A percentile compares a stretch with the other conserved stretches of the same genome.
These are phyloP conservation scores for Exophiala xenobiotica DNA, from an alignment of 2,329 filamentous ascomycete species.

Conservation along the genomic window DNA sequence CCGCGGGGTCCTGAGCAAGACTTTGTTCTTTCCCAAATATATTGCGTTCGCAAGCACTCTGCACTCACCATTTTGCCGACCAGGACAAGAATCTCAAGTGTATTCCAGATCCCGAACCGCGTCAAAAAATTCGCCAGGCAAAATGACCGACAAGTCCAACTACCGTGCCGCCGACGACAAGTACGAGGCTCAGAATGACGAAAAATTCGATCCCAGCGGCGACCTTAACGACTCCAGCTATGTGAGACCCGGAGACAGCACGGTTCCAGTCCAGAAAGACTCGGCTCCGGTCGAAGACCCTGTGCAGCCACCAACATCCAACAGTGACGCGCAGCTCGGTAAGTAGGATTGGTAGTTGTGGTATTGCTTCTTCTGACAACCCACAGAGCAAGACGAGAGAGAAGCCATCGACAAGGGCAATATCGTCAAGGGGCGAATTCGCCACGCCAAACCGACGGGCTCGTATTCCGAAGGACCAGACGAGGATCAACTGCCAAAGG, in stretches of 20 bases:
- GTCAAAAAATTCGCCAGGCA: too few species aligned
- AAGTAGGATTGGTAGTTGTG: not conserved
- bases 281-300: constrained; percentile 1
- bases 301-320: not conserved
- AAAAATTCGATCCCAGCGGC: not conserved
- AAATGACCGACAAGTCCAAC: constrained; percentile 6
- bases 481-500: constrained; percentile 1
- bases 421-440: not conserved
- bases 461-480: not conserved
- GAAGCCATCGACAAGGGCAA: constrained; percentile 3
- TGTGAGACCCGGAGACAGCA: not conserved
- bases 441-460: not conserved
- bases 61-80: too few species aligned
- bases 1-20: not conserved
- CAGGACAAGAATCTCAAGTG: too few species aligned
- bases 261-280: constrained; percentile 2
- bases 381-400: not conserved
- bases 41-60: too few species aligned
- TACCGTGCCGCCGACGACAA: constrained; percentile 6
- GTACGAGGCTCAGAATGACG: constrained; percentile 7
- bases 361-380: not conserved
- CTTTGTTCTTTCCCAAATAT: too few species aligned
- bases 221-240: constrained; percentile 1
- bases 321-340: constrained; percentile 2
- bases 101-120: too few species aligned